Evolutionary conservation across 257 asterid species (phyloP).

Genomic region (Solanum piurae): DNA sequence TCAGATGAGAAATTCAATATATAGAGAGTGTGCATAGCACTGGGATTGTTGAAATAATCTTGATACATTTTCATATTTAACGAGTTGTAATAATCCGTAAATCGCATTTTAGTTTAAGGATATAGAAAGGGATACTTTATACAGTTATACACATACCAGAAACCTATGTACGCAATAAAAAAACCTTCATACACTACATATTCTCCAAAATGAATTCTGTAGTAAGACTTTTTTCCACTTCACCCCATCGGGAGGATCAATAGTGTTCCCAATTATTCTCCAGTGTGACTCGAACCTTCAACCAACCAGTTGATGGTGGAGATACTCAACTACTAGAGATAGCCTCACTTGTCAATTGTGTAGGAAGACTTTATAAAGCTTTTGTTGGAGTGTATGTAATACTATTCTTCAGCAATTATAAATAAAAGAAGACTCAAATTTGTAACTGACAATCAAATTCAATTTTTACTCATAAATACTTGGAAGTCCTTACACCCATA

Average conservation of each 20-base stretch:
- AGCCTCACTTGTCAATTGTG: neutral
- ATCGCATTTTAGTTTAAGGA: neutral
- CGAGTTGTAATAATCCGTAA: neutral
- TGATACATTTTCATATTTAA: neutral
- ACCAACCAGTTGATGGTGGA: neutral
- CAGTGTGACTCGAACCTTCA: neutral
- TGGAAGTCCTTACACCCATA: conserved; percentile 48
- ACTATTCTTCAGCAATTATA: neutral
- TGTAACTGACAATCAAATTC: neutral
- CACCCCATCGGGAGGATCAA: neutral
- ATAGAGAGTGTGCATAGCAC: neutral
- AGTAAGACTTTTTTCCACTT: neutral
- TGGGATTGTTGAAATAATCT: neutral
- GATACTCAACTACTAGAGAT: neutral
- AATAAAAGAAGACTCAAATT: neutral
- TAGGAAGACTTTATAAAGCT: neutral
- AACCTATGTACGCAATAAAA: neutral
- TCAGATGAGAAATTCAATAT: neutral
- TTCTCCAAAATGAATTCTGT: neutral
- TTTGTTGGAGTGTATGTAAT: neutral
- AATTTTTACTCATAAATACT: neutral
- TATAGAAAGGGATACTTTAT: neutral
- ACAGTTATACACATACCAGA: neutral
- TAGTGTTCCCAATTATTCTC: neutral
- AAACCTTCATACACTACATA: neutral